phyloP scores from a whole-genome alignment of 352 stramenopile species.

The Phytopythium kandeliae region DNA sequence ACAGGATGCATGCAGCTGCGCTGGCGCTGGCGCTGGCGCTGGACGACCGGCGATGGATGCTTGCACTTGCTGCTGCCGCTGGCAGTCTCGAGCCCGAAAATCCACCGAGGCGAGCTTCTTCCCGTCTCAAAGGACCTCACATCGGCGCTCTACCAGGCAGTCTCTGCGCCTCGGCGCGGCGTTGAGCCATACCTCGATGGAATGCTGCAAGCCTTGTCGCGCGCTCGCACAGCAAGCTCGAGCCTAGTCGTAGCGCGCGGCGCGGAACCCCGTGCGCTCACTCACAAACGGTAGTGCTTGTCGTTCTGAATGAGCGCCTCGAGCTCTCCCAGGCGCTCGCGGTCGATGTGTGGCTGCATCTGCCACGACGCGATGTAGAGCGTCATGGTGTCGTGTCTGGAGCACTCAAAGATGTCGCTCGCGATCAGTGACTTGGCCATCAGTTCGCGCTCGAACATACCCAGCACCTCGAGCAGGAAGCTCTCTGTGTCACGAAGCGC shows the following conservation, averaged over 20 bases:
- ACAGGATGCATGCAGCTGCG: no score
- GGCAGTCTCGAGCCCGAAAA: no score
- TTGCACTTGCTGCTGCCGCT: no score
- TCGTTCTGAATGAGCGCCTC: slow-evolving; percentile 60
- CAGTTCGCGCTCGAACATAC: slow-evolving; percentile 78
- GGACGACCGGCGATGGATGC: no score
- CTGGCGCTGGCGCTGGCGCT: no score
- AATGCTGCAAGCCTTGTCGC: no score
- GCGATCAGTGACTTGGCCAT: slow-evolving; percentile 74
- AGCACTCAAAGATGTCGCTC: slow-evolving; percentile 60
- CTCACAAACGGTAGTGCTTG: slow-evolving; percentile 27
- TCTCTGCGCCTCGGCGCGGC: no score
- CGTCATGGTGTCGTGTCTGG: slow-evolving; percentile 59
- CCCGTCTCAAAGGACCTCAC: no score
- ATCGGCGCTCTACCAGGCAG: no score
- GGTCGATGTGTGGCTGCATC: slow-evolving; percentile 80
- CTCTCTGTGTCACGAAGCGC: slow-evolving; percentile 22
- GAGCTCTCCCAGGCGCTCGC: slow-evolving; percentile 54
- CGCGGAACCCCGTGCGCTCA: not conserved
- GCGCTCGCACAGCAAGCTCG: no score
- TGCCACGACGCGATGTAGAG: slow-evolving; percentile 82
- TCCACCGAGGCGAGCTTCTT: no score
- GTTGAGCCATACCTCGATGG: no score
- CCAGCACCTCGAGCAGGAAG: slow-evolving; percentile 54
- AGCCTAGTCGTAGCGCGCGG: not conserved